Percentiles rank a stretch among this genome's conserved stretches.
These are phyloP conservation scores for Otatea glauca DNA, from an alignment of 176 grass and related monocot genomes.

Conservation along the genomic window DNA sequence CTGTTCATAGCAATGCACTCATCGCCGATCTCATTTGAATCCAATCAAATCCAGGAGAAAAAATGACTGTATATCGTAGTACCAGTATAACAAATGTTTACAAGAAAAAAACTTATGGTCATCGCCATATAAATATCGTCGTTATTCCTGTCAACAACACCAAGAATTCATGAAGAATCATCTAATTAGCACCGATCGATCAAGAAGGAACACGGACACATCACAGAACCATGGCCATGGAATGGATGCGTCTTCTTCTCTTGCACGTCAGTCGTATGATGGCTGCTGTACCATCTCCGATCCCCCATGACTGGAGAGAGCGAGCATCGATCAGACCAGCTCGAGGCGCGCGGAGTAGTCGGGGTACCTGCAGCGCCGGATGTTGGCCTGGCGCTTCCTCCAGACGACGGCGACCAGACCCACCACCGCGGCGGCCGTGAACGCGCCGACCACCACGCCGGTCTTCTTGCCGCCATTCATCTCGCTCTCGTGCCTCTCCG, in stretches of 20 bases:
- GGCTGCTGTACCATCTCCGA: not conserved
- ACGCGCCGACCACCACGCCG: constrained; percentile 53
- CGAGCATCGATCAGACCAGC: constrained; percentile 58
- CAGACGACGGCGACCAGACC: constrained; percentile 55
- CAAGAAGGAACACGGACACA: not conserved
- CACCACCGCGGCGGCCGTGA: constrained; percentile 57
- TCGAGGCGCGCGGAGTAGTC: constrained; percentile 71
- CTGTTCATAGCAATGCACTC: not conserved
- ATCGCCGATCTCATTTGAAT: not conserved
- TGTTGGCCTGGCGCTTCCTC: constrained; percentile 76
- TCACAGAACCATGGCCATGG: not conserved
- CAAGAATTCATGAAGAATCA: not conserved
- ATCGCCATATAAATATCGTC: not conserved
- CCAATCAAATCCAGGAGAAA: not conserved
- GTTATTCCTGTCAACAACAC: not conserved
- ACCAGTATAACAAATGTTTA: not conserved
- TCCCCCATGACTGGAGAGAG: not conserved
- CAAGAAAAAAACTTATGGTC: not conserved
- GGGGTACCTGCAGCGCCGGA: constrained; percentile 77
- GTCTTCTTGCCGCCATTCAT: constrained; percentile 66
- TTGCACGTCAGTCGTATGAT: not conserved
- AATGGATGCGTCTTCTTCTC: not conserved
- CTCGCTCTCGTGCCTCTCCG: constrained; percentile 11
- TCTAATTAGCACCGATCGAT: not conserved
- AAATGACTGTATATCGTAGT: not conserved